Evolutionary conservation across 306 rosid genomes (phyloP), one percentile per base, ranked within the genome.

Genomic region (Cucurbita maxima): DNA sequence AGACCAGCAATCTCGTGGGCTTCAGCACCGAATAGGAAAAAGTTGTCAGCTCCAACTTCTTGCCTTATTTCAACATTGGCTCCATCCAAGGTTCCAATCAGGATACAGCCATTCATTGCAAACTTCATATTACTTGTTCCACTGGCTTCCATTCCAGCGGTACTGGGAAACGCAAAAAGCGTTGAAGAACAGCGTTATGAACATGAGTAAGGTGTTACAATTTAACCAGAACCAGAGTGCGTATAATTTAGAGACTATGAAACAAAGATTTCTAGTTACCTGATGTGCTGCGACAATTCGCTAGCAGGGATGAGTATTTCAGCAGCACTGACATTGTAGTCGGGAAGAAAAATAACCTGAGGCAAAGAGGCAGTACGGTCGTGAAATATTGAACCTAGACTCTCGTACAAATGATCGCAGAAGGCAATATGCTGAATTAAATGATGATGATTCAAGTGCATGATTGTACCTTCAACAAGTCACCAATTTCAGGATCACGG

Each of bases 91-190:
- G 97, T 95, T 75, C 99, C 99, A 81, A 95, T 95, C 77, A 84
- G 86, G 75, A 95, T 50, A 82, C 99, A 95, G 44, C 99, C 99
- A 69, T 91, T 95, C 96, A 95, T 91, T 38, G 96, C 88, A 81
- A 95, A 95, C 82, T 95, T 95, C 99, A 95, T 95, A 88, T 91
- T 95, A 85, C 99, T 91, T 41, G 99, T 95, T 83, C 99, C 99
- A 83, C 99, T 91, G 81, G 99, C 99, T 76, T 95, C 99, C 99
- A 95, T 95, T 63, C 99, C 99, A 56, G 99, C 99, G 76, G 99
- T 95, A 82, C 99, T 95, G 64, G 75, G 72, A 52, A 58, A 34
- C 37, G 36, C 5, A 10, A n/a, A 7, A 30, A 56, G 20, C 11
- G 44, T 25, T 59, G 9, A 61, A 15, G 18, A 73, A 43, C 25